phyloP scores from a whole-genome alignment of 768 basidiomycete genomes.

The Mrakia gelida region DNA sequence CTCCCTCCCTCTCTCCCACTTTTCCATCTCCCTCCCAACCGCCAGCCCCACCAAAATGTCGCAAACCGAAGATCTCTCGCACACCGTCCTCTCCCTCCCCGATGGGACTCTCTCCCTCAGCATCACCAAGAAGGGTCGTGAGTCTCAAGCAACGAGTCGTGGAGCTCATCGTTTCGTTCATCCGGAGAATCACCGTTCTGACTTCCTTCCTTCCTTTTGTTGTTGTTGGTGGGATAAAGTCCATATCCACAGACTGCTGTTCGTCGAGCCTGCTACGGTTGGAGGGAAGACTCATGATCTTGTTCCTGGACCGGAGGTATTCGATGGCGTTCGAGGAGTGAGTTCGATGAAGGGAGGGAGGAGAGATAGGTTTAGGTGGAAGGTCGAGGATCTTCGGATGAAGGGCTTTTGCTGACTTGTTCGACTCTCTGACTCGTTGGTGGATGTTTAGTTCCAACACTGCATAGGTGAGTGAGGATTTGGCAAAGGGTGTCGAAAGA shows the following conservation, averaged over 20 bases:
- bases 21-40: not conserved
- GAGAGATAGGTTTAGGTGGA: not conserved
- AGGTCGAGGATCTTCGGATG: not conserved
- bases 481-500: not conserved
- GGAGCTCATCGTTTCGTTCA: not conserved
- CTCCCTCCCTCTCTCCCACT: not conserved
- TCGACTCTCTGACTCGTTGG: not conserved
- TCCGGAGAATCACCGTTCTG: not conserved
- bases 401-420: not conserved
- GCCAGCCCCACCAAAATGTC: not conserved
- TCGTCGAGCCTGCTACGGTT: not conserved
- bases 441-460: conserved; percentile 17
- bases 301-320: conserved; percentile 15
- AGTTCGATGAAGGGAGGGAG: not conserved
- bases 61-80: not conserved
- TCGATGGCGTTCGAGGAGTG: not conserved
- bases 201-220: not conserved
- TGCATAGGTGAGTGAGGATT: conserved; percentile 22
- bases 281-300: conserved; percentile 21
- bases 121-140: conserved; percentile 21
- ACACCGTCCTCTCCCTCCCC: conserved; percentile 20
- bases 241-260: conserved; percentile 14
- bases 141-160: no score
- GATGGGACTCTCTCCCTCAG: conserved; percentile 17
- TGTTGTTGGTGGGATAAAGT: conserved; percentile 7